phyloP scores from a whole-genome alignment of 148 eudicot genomes.

The Cornus controversa region DNA sequence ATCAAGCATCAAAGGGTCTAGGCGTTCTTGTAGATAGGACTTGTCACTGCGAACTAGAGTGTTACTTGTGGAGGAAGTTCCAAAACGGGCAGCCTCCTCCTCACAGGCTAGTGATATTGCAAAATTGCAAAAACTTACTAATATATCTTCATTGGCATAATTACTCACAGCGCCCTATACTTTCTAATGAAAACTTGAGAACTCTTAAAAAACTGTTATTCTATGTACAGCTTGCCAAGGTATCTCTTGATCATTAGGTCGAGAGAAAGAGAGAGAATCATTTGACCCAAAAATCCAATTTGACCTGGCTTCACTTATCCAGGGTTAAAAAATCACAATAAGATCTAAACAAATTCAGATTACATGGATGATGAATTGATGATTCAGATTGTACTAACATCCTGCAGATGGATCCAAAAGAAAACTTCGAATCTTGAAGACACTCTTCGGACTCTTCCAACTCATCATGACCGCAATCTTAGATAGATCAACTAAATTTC shows the following conservation, averaged over 20 bases:
- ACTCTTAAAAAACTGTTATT: not conserved
- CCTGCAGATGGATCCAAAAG: not conserved
- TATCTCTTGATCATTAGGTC: no score
- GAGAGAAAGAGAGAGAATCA: not conserved
- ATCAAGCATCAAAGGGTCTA: conserved; percentile 40
- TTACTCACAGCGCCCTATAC: not conserved
- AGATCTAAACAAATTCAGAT: not conserved
- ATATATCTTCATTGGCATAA: not conserved
- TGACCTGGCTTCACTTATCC: not conserved
- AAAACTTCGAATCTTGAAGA: no score
- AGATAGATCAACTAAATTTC: no score
- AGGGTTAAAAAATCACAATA: not conserved
- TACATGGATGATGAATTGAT: not conserved
- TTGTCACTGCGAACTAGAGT: conserved; percentile 49
- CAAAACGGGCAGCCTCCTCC: conserved; percentile 21
- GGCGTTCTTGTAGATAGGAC: conserved; percentile 41
- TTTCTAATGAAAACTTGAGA: no score
- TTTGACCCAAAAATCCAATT: not conserved
- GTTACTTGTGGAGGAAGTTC: conserved; percentile 28
- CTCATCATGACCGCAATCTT: no score
- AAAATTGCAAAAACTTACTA: not conserved
- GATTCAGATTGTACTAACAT: not conserved
- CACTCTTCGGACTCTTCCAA: no score
- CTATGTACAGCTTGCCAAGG: no score
- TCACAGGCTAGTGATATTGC: conserved; percentile 23